Conservation (phyloP, 2,329 filamentous ascomycete genomes). For the Cordyceps cicadae region DNA sequence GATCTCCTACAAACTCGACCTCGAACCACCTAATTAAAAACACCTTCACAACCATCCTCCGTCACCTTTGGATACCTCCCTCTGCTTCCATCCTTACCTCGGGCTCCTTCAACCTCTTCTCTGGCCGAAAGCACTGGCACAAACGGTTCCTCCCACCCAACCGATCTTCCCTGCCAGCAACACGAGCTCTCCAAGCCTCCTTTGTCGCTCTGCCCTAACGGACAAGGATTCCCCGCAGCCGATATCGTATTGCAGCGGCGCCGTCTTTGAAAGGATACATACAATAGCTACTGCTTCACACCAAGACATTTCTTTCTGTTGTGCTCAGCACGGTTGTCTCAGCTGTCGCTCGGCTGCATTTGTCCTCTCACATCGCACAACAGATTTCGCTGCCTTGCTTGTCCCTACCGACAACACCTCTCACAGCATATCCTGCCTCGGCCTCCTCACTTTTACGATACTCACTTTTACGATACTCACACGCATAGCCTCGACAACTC, state of each 20-base stretch:
- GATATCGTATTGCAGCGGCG: background rate
- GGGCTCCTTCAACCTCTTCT: too few relatives aligned
- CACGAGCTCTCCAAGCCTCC: too few relatives aligned
- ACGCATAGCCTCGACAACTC: background rate
- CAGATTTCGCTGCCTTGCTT: background rate
- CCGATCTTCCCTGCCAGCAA: background rate
- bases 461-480: background rate
- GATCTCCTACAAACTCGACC: background rate
- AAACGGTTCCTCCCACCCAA: background rate
- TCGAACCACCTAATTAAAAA: background rate
- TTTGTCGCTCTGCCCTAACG: background rate
- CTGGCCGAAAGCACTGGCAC: background rate
- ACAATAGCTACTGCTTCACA: background rate
- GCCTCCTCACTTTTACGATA: background rate
- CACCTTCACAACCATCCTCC: background rate
- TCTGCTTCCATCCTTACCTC: background rate
- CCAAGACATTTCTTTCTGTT: background rate
- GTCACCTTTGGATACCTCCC: background rate
- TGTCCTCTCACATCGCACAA: background rate
- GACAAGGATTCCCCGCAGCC: constrained; percentile 8
- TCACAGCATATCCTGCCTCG: background rate
- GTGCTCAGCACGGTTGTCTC: background rate
- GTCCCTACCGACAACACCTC: background rate
- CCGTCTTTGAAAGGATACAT: background rate
- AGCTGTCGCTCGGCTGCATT: background rate